A percentile compares a stretch with the other conserved stretches of the same genome.
Evolutionary conservation across 2,329 filamentous ascomycete species (phyloP).

Genomic region (Aspergillus persii): DNA sequence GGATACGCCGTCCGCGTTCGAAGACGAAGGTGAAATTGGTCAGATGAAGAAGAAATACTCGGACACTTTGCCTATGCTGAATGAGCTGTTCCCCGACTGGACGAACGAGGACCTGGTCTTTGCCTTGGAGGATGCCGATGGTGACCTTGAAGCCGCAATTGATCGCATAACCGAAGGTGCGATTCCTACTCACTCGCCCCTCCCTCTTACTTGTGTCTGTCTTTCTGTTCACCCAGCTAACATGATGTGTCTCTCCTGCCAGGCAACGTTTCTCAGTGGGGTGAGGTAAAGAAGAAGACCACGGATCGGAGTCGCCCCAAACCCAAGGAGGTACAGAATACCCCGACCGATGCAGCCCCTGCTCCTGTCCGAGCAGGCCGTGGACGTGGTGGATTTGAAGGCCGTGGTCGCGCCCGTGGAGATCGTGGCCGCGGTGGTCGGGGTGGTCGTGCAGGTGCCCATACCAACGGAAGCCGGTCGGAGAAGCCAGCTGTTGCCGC

Average conservation of each 20-base stretch:
- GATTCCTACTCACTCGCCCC: constrained; percentile 2
- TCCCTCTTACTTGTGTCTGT: background rate
- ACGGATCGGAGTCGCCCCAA: constrained; percentile 47
- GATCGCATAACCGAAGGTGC: constrained; percentile 52
- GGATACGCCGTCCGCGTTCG: constrained; percentile 55
- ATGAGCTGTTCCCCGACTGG: constrained; percentile 94
- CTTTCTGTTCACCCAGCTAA: constrained; percentile 5
- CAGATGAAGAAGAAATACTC: constrained; percentile 89
- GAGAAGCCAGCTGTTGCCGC: constrained; percentile 28
- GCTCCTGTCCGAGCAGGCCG: constrained; percentile 41
- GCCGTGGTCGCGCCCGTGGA: constrained; percentile 47
- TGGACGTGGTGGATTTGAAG: constrained; percentile 48
- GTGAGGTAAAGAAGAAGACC: constrained; percentile 53
- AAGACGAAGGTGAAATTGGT: constrained; percentile 85
- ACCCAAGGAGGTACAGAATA: constrained; percentile 43
- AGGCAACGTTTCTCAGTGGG: constrained; percentile 54
- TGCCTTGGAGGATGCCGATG: constrained; percentile 73
- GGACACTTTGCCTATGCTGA: constrained; percentile 73
- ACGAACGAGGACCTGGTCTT: constrained; percentile 92
- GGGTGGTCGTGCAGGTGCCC: constrained; percentile 43
- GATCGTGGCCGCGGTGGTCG: constrained; percentile 49
- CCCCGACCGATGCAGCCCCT: constrained; percentile 33
- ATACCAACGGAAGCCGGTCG: constrained; percentile 43
- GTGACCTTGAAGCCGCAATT: constrained; percentile 49
- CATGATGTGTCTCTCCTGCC: constrained; percentile 6